Evolutionary conservation across 2,329 filamentous ascomycete genomes (phyloP), one percentile per base, ranked within the genome.

Genomic region (Hymenoscyphus repandus): DNA sequence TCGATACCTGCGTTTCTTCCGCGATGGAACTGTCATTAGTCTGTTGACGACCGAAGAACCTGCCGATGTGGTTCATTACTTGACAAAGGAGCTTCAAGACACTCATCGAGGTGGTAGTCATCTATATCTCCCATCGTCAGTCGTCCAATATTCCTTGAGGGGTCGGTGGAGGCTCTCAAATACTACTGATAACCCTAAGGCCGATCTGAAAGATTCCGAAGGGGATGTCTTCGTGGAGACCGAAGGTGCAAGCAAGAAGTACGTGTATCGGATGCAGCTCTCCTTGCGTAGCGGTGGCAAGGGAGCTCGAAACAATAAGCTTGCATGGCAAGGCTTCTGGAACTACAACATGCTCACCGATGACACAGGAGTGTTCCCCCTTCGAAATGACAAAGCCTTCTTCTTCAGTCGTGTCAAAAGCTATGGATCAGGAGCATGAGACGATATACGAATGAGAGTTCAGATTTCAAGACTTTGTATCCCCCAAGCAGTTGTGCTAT

Each of bases 1-100:
- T 72, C 89, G 93, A 51, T 99, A 97, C 70, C 79, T 99, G 3
- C 88, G 93, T 47, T 93, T 99, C 73, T 93, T 93, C 72, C 87
- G 90, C 20, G 89, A 97, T 68, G 93, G 93, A 27, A 86, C 86
- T 1, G 82, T 79, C 57, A 83, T 97, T 52, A 89, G 84, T 48
- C 77, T 99, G 1, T 77, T 95, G 33, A 89, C 87, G 0, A 95
- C 88, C 0, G 71, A 79, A 5, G 89, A 96, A 65, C 93, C 93
- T 1, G 71, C 78, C n/a, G 88, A 95, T 15, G 88, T 97, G 11
- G 89, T 99, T 0, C 88, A 90, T 50, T 79, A 92, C 62, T 76
- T 99, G 17, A 89, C 82, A 34, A 82, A 81, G 54, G 85, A 90
- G 30, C 79, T 86, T 45, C 66, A 92, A 34, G 73, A 66, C 9